phyloP scores from a whole-genome alignment of 768 basidiomycete species.

The Suillus plorans region DNA sequence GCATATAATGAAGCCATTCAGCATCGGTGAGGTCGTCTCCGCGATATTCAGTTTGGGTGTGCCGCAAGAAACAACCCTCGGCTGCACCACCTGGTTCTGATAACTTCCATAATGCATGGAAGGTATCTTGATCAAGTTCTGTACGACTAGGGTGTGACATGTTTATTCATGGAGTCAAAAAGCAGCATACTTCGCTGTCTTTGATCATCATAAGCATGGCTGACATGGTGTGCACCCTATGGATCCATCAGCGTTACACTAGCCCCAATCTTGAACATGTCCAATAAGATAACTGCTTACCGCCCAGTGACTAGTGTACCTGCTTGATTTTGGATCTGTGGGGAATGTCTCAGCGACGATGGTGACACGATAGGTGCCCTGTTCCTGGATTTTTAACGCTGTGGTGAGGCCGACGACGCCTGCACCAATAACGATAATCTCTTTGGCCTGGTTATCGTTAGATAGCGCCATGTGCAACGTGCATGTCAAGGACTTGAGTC shows the following conservation, averaged over 20 bases:
- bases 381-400: conserved; percentile 67
- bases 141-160: not conserved
- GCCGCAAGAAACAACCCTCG: conserved; percentile 63
- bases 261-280: not conserved
- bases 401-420: conserved; percentile 81
- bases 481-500: not conserved
- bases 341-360: conserved; percentile 74
- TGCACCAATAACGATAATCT: conserved; percentile 41
- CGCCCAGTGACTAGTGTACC: conserved; percentile 83
- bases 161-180: not conserved
- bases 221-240: conserved; percentile 82
- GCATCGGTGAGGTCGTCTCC: conserved; percentile 33
- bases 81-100: conserved; percentile 56
- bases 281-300: conserved; percentile 39
- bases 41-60: conserved; percentile 63
- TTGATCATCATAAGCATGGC: conserved; percentile 48
- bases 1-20: conserved; percentile 48
- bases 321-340: conserved; percentile 68
- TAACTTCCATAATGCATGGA: conserved; percentile 72
- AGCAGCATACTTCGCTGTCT: conserved; percentile 52
- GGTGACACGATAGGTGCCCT: conserved; percentile 59
- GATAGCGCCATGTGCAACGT: not conserved
- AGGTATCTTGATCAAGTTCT: conserved; percentile 75
- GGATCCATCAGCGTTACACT: not conserved
- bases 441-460: conserved; percentile 13